Evolutionary conservation across 805 yeast species (phyloP).

Genomic region (Myxozyma lipomycoides): DNA sequence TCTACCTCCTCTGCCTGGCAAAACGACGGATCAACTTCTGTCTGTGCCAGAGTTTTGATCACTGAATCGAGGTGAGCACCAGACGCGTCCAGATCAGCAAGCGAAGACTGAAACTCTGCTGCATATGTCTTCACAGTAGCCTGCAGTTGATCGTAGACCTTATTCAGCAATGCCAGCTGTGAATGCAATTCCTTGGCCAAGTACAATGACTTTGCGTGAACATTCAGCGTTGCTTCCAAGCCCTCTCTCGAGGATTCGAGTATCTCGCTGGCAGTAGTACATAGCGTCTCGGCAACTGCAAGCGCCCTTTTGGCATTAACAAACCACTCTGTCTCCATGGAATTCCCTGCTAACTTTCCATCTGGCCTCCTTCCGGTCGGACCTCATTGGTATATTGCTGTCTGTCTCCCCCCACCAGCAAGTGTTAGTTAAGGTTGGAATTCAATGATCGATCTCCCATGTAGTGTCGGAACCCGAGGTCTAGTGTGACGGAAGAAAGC

Average conservation of each 20-base stretch:
- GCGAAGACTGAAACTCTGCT: constrained; percentile 34
- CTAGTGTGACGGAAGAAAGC: too few relatives aligned
- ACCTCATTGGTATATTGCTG: too few relatives aligned
- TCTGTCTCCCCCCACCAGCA: too few relatives aligned
- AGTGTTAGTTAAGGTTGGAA: too few relatives aligned
- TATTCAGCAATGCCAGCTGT: constrained; percentile 46
- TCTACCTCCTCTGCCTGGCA: not conserved
- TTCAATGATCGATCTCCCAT: too few relatives aligned
- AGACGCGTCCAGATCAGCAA: constrained; percentile 36
- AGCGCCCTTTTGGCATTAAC: constrained; percentile 49
- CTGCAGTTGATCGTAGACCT: constrained; percentile 31
- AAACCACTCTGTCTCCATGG: constrained; percentile 38
- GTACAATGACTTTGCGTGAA: constrained; percentile 45
- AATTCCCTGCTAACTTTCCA: too few relatives aligned
- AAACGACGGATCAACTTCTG: constrained; percentile 40
- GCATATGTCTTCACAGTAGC: constrained; percentile 15
- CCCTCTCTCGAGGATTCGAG: constrained; percentile 40
- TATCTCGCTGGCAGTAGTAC: constrained; percentile 48
- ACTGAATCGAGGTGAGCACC: constrained; percentile 37
- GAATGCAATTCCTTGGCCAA: constrained; percentile 45
- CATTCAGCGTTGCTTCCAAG: constrained; percentile 42
- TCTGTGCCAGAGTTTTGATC: constrained; percentile 38
- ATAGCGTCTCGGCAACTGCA: constrained; percentile 48
- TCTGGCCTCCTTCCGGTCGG: too few relatives aligned
- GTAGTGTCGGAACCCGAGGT: too few relatives aligned